Conservation (phyloP, 1,139 yeast genomes). For the Blastobotrys persicus region DNA sequence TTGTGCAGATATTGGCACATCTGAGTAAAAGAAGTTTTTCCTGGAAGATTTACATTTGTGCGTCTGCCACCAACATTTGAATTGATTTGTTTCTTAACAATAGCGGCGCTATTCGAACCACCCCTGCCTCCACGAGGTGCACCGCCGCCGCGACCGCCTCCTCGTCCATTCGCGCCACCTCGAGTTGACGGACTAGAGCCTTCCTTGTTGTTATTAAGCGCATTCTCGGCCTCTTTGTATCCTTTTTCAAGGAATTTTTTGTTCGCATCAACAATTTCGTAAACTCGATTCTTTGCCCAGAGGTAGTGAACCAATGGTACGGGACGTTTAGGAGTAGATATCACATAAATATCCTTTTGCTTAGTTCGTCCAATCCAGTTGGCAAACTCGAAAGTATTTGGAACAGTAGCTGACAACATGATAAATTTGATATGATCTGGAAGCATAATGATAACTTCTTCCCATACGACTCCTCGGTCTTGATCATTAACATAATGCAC, state of each 20-base stretch:
- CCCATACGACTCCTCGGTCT: conserved; percentile 99
- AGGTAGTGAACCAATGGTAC: conserved; percentile 86
- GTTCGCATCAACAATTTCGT: conserved; percentile 70
- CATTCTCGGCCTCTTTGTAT: conserved; percentile 59
- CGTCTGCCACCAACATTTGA: conserved; percentile 17
- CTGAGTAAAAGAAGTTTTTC: conserved; percentile 46
- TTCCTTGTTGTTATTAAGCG: conserved; percentile 45
- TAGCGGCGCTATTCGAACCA: conserved; percentile 24
- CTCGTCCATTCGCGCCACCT: conserved; percentile 38
- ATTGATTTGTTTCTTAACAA: conserved; percentile 1
- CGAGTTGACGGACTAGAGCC: conserved; percentile 29
- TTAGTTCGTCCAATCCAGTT: conserved; percentile 98
- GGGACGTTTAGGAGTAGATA: conserved; percentile 93
- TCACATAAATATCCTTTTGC: conserved; percentile 91
- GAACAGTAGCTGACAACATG: conserved; percentile 90
- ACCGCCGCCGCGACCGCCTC: conserved; percentile 20
- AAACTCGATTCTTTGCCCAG: conserved; percentile 69
- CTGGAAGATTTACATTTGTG: conserved; percentile 63
- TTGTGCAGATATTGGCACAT: conserved; percentile 71
- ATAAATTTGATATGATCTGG: conserved; percentile 95
- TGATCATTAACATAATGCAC: conserved; percentile 96
- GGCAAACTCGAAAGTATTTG: conserved; percentile 96
- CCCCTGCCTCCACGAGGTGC: conserved; percentile 41
- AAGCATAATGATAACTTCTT: conserved; percentile 92
- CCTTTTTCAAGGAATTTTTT: conserved; percentile 66